These are phyloP conservation scores for Suhomyces terraborum DNA, from an alignment of 1,139 yeast genomes.

Conservation along the genomic window DNA sequence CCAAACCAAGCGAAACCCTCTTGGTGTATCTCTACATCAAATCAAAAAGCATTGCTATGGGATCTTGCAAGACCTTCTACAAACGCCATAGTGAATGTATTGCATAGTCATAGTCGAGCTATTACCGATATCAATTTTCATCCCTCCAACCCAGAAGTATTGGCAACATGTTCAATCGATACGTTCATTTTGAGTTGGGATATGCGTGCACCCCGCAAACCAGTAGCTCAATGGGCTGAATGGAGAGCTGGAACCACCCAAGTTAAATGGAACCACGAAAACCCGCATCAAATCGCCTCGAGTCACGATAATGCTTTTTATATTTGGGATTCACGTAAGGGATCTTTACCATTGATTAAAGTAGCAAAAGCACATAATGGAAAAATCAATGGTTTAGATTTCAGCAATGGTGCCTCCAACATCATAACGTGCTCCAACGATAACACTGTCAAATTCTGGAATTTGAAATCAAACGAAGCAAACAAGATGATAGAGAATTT, in stretches of 20 bases:
- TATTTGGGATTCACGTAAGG: constrained; percentile 87
- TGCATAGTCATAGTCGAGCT: constrained; percentile 90
- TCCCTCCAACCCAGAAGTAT: constrained; percentile 80
- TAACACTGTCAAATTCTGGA: constrained; percentile 86
- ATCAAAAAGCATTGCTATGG: constrained; percentile 95
- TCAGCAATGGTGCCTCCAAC: constrained; percentile 59
- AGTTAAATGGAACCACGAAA: constrained; percentile 86
- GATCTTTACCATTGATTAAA: constrained; percentile 70
- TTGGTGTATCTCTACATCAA: constrained; percentile 93
- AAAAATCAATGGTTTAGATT: constrained; percentile 87
- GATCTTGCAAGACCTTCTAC: constrained; percentile 75
- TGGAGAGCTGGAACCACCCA: constrained; percentile 96
- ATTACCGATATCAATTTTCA: constrained; percentile 95
- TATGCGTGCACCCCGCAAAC: constrained; percentile 70
- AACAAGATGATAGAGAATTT: constrained; percentile 21
- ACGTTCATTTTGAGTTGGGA: constrained; percentile 91
- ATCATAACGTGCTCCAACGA: constrained; percentile 86
- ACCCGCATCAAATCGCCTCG: constrained; percentile 77
- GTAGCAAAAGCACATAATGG: constrained; percentile 71
- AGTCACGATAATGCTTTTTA: constrained; percentile 80
- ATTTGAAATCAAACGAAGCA: constrained; percentile 41
- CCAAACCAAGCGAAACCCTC: constrained; percentile 82
- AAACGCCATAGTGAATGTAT: constrained; percentile 79
- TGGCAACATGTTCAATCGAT: constrained; percentile 93
- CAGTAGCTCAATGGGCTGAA: constrained; percentile 80